Evolutionary conservation across 345 rosid genomes (phyloP).

Genomic region (Syzygium aqueum): DNA sequence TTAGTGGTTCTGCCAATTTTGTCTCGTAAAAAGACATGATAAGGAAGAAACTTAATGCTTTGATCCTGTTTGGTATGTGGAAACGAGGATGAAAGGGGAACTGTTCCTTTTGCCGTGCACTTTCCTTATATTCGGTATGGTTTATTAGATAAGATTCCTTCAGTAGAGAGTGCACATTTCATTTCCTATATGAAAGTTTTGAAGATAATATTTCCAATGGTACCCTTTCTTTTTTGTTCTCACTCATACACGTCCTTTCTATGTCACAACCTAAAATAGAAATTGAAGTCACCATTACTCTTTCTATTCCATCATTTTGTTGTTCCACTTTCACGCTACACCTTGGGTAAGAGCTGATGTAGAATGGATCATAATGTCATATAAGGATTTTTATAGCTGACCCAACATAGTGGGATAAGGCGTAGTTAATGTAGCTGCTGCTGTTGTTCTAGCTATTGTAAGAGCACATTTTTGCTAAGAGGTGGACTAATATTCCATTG

Average conservation of each 20-base stretch:
- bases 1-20: not conserved
- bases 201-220: not conserved
- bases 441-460: not conserved
- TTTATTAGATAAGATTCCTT: not conserved
- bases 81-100: not conserved
- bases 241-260: not conserved
- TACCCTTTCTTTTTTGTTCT: not conserved
- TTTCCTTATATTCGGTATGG: not conserved
- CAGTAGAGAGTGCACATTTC: not conserved
- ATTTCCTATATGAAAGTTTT: not conserved
- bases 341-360: not conserved
- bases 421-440: not conserved
- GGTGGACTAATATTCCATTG: not conserved
- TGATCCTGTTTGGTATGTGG: not conserved
- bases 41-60: not conserved
- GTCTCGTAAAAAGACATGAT: not conserved
- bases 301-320: not conserved
- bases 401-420: not conserved
- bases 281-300: not conserved
- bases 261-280: not conserved
- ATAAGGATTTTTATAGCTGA: not conserved
- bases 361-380: not conserved
- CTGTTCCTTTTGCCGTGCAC: not conserved
- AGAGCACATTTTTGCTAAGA: not conserved
- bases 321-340: not conserved